Conservation (phyloP, 2,329 filamentous ascomycete genomes). For the Penicillium sp. region DNA sequence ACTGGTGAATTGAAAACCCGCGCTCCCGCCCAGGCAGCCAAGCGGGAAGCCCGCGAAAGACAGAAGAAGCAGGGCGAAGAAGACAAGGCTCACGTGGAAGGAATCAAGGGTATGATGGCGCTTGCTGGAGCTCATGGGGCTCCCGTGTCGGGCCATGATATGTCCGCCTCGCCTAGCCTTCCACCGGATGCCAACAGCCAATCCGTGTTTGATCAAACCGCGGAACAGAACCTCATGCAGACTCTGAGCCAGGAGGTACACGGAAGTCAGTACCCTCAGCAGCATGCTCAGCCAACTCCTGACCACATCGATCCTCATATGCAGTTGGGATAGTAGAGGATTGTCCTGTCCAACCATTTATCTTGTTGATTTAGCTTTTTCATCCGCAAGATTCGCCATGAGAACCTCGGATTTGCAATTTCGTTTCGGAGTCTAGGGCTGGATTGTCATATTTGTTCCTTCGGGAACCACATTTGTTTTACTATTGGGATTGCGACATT, state of each 20-base stretch:
- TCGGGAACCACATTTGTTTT: conserved; percentile 11
- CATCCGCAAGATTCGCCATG: background rate
- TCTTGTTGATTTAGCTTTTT: conserved; percentile 7
- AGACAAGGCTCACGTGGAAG: conserved; percentile 50
- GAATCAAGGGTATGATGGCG: conserved; percentile 50
- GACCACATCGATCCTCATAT: conserved; percentile 39
- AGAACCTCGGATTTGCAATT: background rate
- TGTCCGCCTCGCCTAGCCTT: conserved; percentile 41
- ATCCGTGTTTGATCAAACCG: conserved; percentile 40
- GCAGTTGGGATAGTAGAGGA: conserved; percentile 34
- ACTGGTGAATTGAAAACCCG: conserved; percentile 87
- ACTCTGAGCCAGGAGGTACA: conserved; percentile 46
- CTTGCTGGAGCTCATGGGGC: conserved; percentile 45
- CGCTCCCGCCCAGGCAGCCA: conserved; percentile 64
- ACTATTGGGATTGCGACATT: conserved; percentile 8
- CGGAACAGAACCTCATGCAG: conserved; percentile 46
- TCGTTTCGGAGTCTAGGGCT: conserved; percentile 12
- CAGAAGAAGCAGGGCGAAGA: conserved; percentile 49
- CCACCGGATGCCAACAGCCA: conserved; percentile 35
- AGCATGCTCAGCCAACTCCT: conserved; percentile 26
- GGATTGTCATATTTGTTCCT: conserved; percentile 14
- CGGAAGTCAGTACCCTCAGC: conserved; percentile 37
- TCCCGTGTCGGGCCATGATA: conserved; percentile 36
- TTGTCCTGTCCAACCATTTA: background rate
- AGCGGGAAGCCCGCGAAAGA: conserved; percentile 50